Conservation (phyloP, 106 monocot species). For the Xerophyta viscosa region DNA sequence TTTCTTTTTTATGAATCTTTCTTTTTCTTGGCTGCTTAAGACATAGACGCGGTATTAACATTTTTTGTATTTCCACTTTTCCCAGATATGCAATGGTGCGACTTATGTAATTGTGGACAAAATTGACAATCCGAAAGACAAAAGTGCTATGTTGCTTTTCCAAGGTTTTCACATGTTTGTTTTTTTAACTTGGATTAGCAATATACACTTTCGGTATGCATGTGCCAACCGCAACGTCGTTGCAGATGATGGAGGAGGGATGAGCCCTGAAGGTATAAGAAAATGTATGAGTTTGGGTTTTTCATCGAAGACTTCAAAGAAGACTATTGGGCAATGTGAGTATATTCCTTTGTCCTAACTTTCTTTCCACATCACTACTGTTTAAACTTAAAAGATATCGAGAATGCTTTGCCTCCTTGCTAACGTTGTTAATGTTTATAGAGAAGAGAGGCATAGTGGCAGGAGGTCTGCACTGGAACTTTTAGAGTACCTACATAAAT, state of each 20-base stretch:
- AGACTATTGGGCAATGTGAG: conserved; percentile 83
- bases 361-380: too few species aligned
- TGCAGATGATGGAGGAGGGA: conserved; percentile 93
- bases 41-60: too few species aligned
- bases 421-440: too few species aligned
- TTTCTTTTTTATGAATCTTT: too few species aligned
- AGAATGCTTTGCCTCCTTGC: too few species aligned
- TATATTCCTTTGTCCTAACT: too few species aligned
- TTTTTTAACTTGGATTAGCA: too few species aligned
- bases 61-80: neutral
- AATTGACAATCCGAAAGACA: conserved; percentile 46
- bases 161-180: conserved; percentile 34
- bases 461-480: too few species aligned
- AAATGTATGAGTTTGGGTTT: conserved; percentile 93
- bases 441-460: too few species aligned
- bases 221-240: conserved; percentile 1
- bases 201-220: neutral
- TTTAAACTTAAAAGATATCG: too few species aligned
- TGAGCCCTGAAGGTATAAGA: conserved; percentile 78
- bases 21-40: too few species aligned
- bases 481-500: too few species aligned
- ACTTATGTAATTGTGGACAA: conserved; percentile 75
- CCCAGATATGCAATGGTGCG: conserved; percentile 73
- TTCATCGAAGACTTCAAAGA: conserved; percentile 70
- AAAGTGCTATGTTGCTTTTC: conserved; percentile 63